Evolutionary conservation across 148 eudicot genomes (phyloP), one percentile per base, ranked within the genome.

Genomic region (Rheum nobile): DNA sequence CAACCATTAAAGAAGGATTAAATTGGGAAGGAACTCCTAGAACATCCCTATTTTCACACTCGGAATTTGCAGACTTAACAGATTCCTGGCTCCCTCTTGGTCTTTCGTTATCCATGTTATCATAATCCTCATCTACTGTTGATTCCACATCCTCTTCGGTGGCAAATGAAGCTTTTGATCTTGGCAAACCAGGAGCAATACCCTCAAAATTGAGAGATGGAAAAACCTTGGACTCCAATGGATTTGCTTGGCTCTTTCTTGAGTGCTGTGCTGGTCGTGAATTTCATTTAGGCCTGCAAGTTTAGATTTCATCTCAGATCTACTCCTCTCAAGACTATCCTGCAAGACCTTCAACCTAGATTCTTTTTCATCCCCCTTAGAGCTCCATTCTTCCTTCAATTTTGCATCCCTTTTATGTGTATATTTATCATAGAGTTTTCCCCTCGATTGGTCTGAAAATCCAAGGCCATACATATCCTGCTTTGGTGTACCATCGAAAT

Each of bases 331-430:
- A 74, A 95, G 88, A 83, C 84, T 86, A 72, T 87, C 91, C 67
- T 87, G 87, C 91, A 92, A 79, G 43, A 85, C 86, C 76, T 87
- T 95, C 85, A 91, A 75, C 81, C 81, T 88, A 44, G 94, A 91
- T 84, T 92, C 97, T 79, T 95, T 95, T 75, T 90, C 92, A 54
- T 81, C 85, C 79, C 94, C 72, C 28, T 77, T 87, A 32, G 88
- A 87, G 77, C 86, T 79, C 99, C 97, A 95, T 72, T 92, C 94
- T 67, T 90, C 99, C 84, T 75, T 90, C 70, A 95, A 80, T 72
- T 88, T 95, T 74, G 85, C 92, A 78, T 92, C 85, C 77, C 99
- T 84, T 82, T 82, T 92, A 74, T 92, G 89, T 84, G 84, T 86
- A 75, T 95, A 95, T 28, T 52, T 88, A 72, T 83, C 82, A 71